Evolutionary conservation across 768 basidiomycete species (phyloP), one percentile per base, ranked within the genome.

Genomic region (Tulasnella sp.): DNA sequence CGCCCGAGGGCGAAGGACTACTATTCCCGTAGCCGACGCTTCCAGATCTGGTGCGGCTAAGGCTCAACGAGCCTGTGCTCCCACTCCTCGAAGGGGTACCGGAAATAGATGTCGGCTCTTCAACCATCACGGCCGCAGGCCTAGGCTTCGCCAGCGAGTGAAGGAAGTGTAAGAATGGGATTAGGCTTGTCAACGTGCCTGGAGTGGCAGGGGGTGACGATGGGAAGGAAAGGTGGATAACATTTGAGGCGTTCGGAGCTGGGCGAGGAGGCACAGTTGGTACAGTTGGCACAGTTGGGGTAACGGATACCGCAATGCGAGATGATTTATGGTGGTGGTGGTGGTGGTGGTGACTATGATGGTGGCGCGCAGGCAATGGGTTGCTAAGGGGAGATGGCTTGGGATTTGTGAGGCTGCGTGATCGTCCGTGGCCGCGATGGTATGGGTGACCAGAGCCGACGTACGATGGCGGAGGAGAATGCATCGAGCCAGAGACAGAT

Each of bases 81-180:
- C 38, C 29, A 17, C 13, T 27, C 9, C 41, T 43, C n/a, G 34
- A n/a, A 24, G 32, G 17, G 17, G 34, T 23, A 17, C 38, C 38
- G 4, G 21, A 34, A 15, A 45, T 27, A 23, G 21, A 24, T n/a
- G 24, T 23, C 38, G 54, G n/a, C 21, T 9, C 23, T 19, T 23
- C 41, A 29, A 42, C 32, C 32, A 42, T 42, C 21, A 48, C 41
- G n/a, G 50, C 38, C 19, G 50, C 48, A 2, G 56, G 56, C 4
- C 56, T 29, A 2, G 64, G 58, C 62, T 59, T 51, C 51, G 51
- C 29, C 47, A 62, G 32, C 30, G 44, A 29, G 70, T 88, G 84
- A 56, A 89, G 69, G 70, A 88, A 87, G 43, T 76, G 73, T 49
- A 89, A 71, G 56, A 88, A 77, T 11, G 83, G 80, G 58, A 84